Evolutionary conservation across 768 basidiomycete genomes (phyloP).

Genomic region (Stropharia rugosoannulata): DNA sequence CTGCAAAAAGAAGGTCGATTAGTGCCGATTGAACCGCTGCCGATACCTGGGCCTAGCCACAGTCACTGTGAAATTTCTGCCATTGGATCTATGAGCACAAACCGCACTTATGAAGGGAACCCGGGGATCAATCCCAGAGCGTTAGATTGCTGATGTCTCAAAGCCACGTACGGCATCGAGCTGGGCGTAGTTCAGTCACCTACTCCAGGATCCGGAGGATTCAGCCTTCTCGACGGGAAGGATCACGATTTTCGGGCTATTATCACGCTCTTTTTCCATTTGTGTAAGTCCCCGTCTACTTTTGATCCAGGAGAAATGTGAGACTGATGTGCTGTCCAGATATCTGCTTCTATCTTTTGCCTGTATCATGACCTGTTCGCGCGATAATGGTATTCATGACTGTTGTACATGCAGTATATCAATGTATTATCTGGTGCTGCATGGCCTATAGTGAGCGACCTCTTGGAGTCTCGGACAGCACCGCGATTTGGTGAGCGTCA

Average conservation of each 20-base stretch:
- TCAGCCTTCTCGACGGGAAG: no score
- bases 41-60: background rate
- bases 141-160: slow-evolving; percentile 13
- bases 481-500: background rate
- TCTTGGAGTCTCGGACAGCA: background rate
- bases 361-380: background rate
- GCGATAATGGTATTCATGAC: slow-evolving; percentile 1
- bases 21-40: background rate
- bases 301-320: background rate
- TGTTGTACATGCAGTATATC: background rate
- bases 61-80: background rate
- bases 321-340: background rate
- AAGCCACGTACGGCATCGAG: background rate
- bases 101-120: slow-evolving; percentile 14
- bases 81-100: slow-evolving; percentile 1
- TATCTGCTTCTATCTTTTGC: background rate
- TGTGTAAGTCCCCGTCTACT: background rate
- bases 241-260: no score
- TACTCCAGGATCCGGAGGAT: background rate
- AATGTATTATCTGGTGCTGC: background rate
- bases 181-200: background rate
- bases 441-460: no score
- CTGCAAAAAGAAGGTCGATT: slow-evolving; percentile 38
- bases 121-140: slow-evolving; percentile 23
- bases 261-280: background rate